Evolutionary conservation across 2,329 filamentous ascomycete species (phyloP), one percentile per base, ranked within the genome.

Genomic region (Dactylellina leptospora): DNA sequence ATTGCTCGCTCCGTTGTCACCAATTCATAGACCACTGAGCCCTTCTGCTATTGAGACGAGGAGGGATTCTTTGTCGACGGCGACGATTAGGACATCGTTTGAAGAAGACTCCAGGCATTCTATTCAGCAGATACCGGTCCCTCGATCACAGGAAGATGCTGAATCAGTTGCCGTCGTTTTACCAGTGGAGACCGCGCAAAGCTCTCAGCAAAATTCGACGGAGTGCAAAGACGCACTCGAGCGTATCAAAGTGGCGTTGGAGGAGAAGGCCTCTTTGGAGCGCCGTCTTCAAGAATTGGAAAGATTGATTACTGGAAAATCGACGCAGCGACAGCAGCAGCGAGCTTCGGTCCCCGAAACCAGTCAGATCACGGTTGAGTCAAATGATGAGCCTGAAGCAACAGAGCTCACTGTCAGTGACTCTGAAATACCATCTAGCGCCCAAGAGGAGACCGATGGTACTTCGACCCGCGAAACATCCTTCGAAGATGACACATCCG

Each of bases 181-280:
- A 11, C 44, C 45, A 22, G 51, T 16, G 2, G 33, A 58, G 25
- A 25, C 13, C 10, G 13, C 40, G 25, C 20, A 44, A 10, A n/a
- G n/a, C n/a, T n/a, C n/a, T n/a, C 23, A 27, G 9, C 63, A 60
- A 11, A 22, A 47, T 42, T 56, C 51, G 23, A 28, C 36, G 6
- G 58, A 71, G 38, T 71, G 58, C 53, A 71, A 71, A 33, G 66
- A 62, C 11, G 66, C 66, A n/a, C 50, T 71, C 22, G 58, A 53
- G 40, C 66, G 66, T 9, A 71, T 71, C 13, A 71, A 71, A 36
- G 47, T 53, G 18, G 66, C 66, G n/a, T 16, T 63, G 25, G 60
- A 73, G 28, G 69, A 73, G 38, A 73, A 66, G 38, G 59, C 45
- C 1, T 53, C 61, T 28, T 38, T 73, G 27, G 69, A 73, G 23